phyloP scores from a whole-genome alignment of 495 filamentous ascomycete species.

The Immersiella caudata region DNA sequence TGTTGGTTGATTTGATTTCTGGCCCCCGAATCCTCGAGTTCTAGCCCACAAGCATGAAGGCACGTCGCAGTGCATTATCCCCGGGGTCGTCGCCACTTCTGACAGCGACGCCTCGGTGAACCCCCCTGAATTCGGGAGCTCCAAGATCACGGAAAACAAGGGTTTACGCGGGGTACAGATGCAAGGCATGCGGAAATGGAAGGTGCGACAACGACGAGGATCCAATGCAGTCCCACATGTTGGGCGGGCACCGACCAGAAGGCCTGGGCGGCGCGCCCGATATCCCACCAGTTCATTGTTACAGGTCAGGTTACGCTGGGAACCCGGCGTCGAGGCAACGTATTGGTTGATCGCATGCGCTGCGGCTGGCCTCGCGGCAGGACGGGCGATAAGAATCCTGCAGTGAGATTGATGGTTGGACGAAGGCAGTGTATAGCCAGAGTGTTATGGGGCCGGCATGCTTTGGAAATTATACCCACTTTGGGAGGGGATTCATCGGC shows the following conservation, averaged over 20 bases:
- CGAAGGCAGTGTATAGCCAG: neutral
- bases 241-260: neutral
- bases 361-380: neutral
- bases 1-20: neutral
- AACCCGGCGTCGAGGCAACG: neutral
- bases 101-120: neutral
- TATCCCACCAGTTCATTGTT: neutral
- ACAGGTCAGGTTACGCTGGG: neutral
- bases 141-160: neutral
- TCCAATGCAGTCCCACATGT: neutral
- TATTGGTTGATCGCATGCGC: neutral
- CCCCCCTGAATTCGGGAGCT: neutral
- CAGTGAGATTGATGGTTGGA: no score
- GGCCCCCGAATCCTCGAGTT: neutral
- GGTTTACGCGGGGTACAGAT: conserved; percentile 1
- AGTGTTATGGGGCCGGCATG: neutral
- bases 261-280: neutral
- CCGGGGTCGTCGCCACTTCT: neutral
- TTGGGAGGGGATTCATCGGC: neutral
- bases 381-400: neutral
- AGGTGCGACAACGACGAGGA: neutral
- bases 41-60: neutral
- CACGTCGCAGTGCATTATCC: neutral
- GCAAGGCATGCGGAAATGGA: neutral
- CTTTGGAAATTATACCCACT: neutral